A percentile compares a stretch with the other conserved stretches of the same genome.
Evolutionary conservation across 2,329 filamentous ascomycete genomes (phyloP).

Genomic region (Diaporthe sp.): DNA sequence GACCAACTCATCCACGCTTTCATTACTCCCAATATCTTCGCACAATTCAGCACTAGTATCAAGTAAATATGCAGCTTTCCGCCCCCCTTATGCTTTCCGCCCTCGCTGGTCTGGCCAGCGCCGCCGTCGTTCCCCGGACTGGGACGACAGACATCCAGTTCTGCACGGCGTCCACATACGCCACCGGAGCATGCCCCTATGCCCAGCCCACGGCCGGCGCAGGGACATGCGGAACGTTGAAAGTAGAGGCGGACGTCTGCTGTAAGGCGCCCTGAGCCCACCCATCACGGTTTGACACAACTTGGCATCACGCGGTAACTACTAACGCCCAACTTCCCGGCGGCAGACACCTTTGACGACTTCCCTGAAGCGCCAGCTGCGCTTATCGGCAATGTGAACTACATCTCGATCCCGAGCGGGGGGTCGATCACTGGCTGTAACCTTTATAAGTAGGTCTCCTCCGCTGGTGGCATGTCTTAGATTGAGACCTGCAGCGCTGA

Average conservation of each 20-base stretch:
- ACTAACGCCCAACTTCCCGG: not conserved
- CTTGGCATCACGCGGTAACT: not conserved
- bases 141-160: slow-evolving; percentile 25
- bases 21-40: no score
- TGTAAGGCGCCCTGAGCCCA: not conserved
- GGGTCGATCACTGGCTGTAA: slow-evolving; percentile 22
- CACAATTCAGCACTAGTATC: not conserved
- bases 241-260: slow-evolving; percentile 18
- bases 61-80: not conserved
- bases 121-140: not conserved
- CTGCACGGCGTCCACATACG: slow-evolving; percentile 29
- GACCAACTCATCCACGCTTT: no score
- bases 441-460: slow-evolving; percentile 31
- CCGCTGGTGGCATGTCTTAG: not conserved
- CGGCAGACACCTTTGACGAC: slow-evolving; percentile 32
- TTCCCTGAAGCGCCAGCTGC: slow-evolving; percentile 11
- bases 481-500: not conserved
- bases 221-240: slow-evolving; percentile 27
- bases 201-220: slow-evolving; percentile 34
- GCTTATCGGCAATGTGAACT: slow-evolving; percentile 32
- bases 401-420: slow-evolving; percentile 27
- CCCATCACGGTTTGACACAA: not conserved
- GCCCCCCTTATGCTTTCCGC: not conserved
- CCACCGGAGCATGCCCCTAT: slow-evolving; percentile 32
- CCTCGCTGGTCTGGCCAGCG: not conserved